Evolutionary conservation across 768 basidiomycete genomes (phyloP).

Genomic region (Agaricus sinodeliciosus): DNA sequence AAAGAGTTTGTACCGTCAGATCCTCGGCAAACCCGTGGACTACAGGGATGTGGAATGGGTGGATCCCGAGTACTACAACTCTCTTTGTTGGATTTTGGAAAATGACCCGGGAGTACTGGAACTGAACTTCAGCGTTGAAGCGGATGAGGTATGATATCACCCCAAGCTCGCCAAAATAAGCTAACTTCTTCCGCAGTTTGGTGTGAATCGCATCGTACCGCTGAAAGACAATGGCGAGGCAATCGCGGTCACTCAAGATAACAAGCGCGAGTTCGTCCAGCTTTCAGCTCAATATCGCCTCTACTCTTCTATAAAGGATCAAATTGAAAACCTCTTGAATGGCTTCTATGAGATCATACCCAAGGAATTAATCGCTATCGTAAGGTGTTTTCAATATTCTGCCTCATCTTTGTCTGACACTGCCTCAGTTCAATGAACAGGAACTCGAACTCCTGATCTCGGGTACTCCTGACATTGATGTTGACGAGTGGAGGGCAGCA

Average conservation of each 20-base stretch:
- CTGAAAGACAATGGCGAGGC: conserved; percentile 82
- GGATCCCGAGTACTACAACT: conserved; percentile 98
- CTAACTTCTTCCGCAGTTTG: conserved; percentile 52
- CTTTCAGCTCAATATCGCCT: conserved; percentile 91
- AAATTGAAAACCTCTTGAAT: conserved; percentile 82
- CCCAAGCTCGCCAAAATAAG: neutral
- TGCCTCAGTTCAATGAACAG: conserved; percentile 80
- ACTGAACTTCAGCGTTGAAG: conserved; percentile 92
- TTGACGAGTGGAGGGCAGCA: conserved; percentile 93
- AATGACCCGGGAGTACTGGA: conserved; percentile 87
- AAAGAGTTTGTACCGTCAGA: conserved; percentile 91
- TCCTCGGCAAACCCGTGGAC: conserved; percentile 91
- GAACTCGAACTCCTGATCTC: conserved; percentile 92
- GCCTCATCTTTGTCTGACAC: conserved; percentile 6
- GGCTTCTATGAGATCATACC: conserved; percentile 99
- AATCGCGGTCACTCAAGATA: conserved; percentile 90
- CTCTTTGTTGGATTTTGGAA: conserved; percentile 95
- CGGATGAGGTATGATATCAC: conserved; percentile 64
- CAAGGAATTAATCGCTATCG: conserved; percentile 90
- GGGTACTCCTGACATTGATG: conserved; percentile 97
- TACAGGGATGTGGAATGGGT: conserved; percentile 97
- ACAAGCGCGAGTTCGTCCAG: conserved; percentile 94
- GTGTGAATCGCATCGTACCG: conserved; percentile 80
- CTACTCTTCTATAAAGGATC: conserved; percentile 90
- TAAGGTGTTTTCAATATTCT: conserved; percentile 28